Conservation (phyloP, 495 filamentous ascomycete genomes). For the Podospora anserina region DNA sequence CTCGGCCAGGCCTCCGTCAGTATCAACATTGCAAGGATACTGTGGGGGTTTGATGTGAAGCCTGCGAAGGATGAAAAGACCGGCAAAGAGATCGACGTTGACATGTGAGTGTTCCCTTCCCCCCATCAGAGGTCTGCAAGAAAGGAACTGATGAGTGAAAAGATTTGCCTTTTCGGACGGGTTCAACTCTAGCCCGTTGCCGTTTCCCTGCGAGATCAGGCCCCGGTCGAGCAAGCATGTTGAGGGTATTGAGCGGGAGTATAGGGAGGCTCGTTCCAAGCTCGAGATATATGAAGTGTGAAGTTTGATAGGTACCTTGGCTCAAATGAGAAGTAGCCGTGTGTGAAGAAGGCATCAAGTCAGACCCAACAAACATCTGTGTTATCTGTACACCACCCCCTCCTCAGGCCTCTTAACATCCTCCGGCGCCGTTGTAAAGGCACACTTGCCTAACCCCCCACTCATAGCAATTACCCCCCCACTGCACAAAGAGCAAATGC, state of each 20-base stretch:
- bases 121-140: background rate
- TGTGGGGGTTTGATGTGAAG: conserved; percentile 51
- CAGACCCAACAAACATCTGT: too few species aligned
- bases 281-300: conserved; percentile 34
- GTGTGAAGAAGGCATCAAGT: too few species aligned
- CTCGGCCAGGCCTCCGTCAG: conserved; percentile 49
- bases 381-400: background rate
- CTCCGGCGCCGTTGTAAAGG: background rate
- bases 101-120: conserved; percentile 35
- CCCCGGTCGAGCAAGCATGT: conserved; percentile 36
- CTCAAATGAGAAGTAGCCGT: too few species aligned
- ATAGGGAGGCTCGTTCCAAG: conserved; percentile 24
- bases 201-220: conserved; percentile 45
- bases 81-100: conserved; percentile 48
- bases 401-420: background rate
- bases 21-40: conserved; percentile 51
- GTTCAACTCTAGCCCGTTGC: conserved; percentile 51
- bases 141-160: background rate
- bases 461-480: background rate
- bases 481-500: background rate
- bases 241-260: conserved; percentile 33
- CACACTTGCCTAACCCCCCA: background rate
- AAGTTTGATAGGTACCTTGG: background rate
- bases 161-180: conserved; percentile 51
- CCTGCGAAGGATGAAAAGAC: conserved; percentile 41